Evolutionary conservation across 2,329 filamentous ascomycete genomes (phyloP).

Genomic region (Tympanopsis confertula): DNA sequence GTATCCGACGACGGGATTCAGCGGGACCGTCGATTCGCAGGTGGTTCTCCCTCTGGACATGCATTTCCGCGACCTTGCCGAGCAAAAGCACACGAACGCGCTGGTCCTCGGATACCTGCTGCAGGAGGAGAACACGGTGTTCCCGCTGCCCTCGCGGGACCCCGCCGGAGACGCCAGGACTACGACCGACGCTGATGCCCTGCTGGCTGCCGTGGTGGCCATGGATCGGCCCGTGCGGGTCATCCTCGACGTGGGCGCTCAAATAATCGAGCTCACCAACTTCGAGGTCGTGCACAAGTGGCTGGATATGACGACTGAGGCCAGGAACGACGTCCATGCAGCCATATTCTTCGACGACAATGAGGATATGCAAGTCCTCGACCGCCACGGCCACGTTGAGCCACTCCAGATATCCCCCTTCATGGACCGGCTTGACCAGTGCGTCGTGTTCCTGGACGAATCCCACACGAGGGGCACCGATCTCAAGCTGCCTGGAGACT

Average conservation of each 20-base stretch:
- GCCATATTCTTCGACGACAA: constrained; percentile 45
- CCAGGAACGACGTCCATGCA: constrained; percentile 22
- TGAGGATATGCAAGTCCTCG: constrained; percentile 41
- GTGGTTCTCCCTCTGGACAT: constrained; percentile 45
- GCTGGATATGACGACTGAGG: constrained; percentile 25
- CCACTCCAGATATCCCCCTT: constrained; percentile 47
- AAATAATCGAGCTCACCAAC: constrained; percentile 55
- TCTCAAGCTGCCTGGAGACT: constrained; percentile 42
- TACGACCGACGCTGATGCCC: constrained; percentile 18
- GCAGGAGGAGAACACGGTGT: constrained; percentile 32
- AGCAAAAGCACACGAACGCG: constrained; percentile 55
- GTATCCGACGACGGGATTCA: constrained; percentile 51
- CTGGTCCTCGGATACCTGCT: constrained; percentile 50
- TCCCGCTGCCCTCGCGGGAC: constrained; percentile 10
- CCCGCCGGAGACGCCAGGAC: constrained; percentile 1
- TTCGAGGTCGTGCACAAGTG: constrained; percentile 36
- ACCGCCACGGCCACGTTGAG: constrained; percentile 31
- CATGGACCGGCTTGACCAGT: constrained; percentile 38
- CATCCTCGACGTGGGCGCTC: constrained; percentile 60
- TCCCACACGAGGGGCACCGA: constrained; percentile 62
- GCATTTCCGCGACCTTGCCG: constrained; percentile 37
- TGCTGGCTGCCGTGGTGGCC: constrained; percentile 30
- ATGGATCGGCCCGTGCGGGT: constrained; percentile 35
- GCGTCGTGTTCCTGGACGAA: constrained; percentile 60
- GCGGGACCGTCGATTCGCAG: constrained; percentile 55